Evolutionary conservation across 371 early-diverging fungal species (phyloP), one percentile per base, ranked within the genome.

Genomic region (Mortierella sp.): DNA sequence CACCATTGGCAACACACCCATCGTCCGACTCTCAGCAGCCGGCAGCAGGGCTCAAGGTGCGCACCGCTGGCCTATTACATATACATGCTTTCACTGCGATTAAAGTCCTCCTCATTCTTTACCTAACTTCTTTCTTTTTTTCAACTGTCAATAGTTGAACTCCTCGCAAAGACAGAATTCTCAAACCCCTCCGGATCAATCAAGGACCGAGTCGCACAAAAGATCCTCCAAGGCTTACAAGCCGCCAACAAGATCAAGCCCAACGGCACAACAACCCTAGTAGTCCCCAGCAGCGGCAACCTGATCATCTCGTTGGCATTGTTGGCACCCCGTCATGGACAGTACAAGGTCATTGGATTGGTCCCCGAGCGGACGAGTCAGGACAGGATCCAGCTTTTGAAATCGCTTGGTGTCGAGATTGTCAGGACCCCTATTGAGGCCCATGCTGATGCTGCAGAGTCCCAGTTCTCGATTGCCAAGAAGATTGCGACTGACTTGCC

Each of bases 251-350:
- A 88, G 59, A 55, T 82, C 69, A 84, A 83, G 46, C 73, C 16
- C 16, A 16, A 16, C 50, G 50, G 77, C 19, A 87, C 82, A 46
- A 82, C 80, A n/a, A 91, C 92, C 0, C 86, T 96, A 24, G 89
- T 96, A 51, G 91, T 95, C 28, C 95, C 96, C 16, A 92, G 95
- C 10, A 92, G 93, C 5, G 95, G 96, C 1, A 95, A 96, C 82
- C 81, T 95, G 48, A 93, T 48, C 83, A 64, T 91, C 92, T 46
- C 87, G 86, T 37, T 83, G 90, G 88, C 69, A 71, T 87, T 79
- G 83, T 87, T 72, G n/a, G 89, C 69, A 72, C 89, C 73, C 71
- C 86, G 79, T 83, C 91, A 50, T 88, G 88, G 72, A 73, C 82
- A 72, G 0, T 91, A 92, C 75, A 92, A 90, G 57, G 90, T 93